Base-by-base conservation (phyloP, 2,329 filamentous ascomycete genomes). In the Fusarium armeniacum region DNA sequence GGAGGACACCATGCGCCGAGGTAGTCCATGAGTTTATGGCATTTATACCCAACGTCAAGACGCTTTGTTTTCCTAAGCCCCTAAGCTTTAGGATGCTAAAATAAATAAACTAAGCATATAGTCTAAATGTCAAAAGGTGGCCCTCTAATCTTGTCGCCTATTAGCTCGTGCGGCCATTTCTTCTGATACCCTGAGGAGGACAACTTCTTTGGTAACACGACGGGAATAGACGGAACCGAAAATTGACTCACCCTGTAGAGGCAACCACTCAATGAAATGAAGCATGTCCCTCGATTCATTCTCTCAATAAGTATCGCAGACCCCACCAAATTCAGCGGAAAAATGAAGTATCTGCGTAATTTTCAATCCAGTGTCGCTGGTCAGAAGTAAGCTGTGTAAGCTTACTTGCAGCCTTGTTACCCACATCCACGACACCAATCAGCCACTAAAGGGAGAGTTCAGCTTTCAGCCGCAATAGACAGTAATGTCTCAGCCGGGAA, bases 251-350 rank as follows among this genome's bases (percentile, higher is more conserved):
- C 36, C n/a, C 10, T 38, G 3, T 4, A n/a, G 10, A 38, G 36
- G 18, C 36, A 20, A n/a, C 5, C 18, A 36, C 10, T n/a, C 1
- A 1, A 3, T 11, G 4, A 4, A 13, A 3, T 15, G 8, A 40
- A 40, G 20, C 6, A 13, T n/a, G 12, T 13, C n/a, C 6, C 20
- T 40, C 2, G 5, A 20, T 40, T 15, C 36, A 7, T 13, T 12
- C 6, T 13, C 11, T 6, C 6, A 40, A 40, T 11, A 20, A 6
- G 1, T 11, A 40, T 20, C 4, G 11, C 3, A 40, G 28, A 30
- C 8, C 26, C 7, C 24, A 26, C 24, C 24, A 26, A 26, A 7
- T 7, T 26, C 24, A 26, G 24, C 24, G 24, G 3, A 4, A 26
- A 3, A 3, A 20, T 20, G 20, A 20, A 20, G 2, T 20, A 20